Conservation (phyloP, 2,329 filamentous ascomycete genomes). For the Sporothrix curviconia region DNA sequence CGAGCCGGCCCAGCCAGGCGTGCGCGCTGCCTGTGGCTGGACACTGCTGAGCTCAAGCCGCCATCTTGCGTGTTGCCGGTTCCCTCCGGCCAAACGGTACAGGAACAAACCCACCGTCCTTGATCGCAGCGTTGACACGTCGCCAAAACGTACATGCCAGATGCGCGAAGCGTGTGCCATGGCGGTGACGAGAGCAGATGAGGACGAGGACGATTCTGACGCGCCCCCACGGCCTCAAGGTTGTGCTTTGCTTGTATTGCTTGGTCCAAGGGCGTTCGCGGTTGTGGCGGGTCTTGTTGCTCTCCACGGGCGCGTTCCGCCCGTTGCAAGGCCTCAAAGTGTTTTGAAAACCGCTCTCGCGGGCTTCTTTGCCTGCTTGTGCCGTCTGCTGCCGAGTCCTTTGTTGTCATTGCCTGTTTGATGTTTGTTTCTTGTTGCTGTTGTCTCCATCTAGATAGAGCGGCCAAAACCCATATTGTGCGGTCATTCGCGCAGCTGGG, state of each 20-base stretch:
- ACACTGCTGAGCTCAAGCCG: conserved; percentile 37
- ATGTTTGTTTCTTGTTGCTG: no score
- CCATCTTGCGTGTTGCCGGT: conserved; percentile 73
- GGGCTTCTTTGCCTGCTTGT: conserved; percentile 28
- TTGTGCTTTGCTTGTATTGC: conserved; percentile 1
- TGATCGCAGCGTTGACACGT: not conserved
- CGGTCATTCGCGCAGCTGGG: conserved; percentile 93
- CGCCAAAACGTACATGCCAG: conserved; percentile 69
- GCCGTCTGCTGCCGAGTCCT: no score
- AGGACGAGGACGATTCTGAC: conserved; percentile 17
- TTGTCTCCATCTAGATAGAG: not conserved
- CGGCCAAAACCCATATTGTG: conserved; percentile 76
- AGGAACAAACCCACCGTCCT: conserved; percentile 30
- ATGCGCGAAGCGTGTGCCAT: conserved; percentile 89
- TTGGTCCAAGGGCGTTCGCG: no score
- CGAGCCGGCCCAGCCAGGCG: conserved; percentile 32
- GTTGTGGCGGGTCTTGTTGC: no score
- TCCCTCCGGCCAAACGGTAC: conserved; percentile 78
- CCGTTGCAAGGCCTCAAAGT: conserved; percentile 18
- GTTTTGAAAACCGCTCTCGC: conserved; percentile 55
- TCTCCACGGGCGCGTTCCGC: no score
- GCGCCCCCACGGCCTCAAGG: no score
- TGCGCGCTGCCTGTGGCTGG: not conserved
- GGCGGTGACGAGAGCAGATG: conserved; percentile 55
- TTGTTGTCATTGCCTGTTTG: no score